A percentile compares a stretch with the other conserved stretches of the same genome.
Evolutionary conservation across 2,329 filamentous ascomycete species (phyloP).

Genomic region (Aspergillus ruber): DNA sequence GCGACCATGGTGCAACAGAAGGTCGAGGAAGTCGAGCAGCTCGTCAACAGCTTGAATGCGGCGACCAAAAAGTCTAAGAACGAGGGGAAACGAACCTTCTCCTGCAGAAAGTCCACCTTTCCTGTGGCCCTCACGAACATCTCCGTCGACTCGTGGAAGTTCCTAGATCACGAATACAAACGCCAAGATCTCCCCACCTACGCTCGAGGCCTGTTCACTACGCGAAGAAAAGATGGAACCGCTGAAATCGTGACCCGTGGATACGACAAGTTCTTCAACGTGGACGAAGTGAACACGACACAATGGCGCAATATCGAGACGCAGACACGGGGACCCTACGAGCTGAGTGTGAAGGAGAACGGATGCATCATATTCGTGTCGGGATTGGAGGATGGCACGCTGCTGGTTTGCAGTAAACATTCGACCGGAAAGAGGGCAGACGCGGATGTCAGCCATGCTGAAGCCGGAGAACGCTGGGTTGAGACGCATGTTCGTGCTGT

Average conservation of each 20-base stretch:
- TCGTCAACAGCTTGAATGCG: constrained; percentile 60
- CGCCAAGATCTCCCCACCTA: constrained; percentile 78
- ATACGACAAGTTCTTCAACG: constrained; percentile 99
- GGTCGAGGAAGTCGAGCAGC: constrained; percentile 56
- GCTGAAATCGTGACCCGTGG: constrained; percentile 79
- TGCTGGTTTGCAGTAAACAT: constrained; percentile 98
- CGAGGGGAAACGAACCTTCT: constrained; percentile 53
- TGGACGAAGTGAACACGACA: constrained; percentile 72
- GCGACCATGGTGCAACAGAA: constrained; percentile 60
- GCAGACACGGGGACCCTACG: constrained; percentile 79
- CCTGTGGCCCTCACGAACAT: constrained; percentile 59
- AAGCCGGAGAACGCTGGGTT: constrained; percentile 73
- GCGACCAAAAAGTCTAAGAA: constrained; percentile 42
- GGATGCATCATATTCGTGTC: constrained; percentile 99
- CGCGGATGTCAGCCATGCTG: constrained; percentile 69
- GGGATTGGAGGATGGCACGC: constrained; percentile 77
- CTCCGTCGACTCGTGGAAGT: constrained; percentile 81
- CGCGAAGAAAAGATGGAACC: constrained; percentile 55
- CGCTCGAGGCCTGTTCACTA: constrained; percentile 91
- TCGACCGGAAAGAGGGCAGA: constrained; percentile 79
- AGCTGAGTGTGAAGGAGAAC: constrained; percentile 95
- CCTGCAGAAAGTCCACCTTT: constrained; percentile 76
- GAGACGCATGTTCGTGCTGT: constrained; percentile 70
- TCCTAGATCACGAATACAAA: constrained; percentile 97
- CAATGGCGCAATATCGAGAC: constrained; percentile 72